Evolutionary conservation across 2,329 filamentous ascomycete species (phyloP).

Genomic region (Pseudogymnoascus sp.): DNA sequence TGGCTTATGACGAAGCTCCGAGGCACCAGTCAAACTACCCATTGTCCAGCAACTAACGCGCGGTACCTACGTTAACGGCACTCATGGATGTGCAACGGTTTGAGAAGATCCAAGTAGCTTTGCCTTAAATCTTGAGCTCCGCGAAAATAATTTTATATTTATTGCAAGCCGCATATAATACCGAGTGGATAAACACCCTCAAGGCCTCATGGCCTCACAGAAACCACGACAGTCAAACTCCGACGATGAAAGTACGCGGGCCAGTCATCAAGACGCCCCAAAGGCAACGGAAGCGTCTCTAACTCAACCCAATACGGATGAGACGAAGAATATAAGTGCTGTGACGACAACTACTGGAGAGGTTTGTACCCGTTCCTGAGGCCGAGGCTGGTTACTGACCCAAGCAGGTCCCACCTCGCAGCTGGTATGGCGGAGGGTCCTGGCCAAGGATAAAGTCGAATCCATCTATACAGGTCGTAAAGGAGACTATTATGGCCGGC

Average conservation of each 20-base stretch:
- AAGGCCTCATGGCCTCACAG: slow-evolving; percentile 2
- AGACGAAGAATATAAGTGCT: neutral
- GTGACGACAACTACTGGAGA: neutral
- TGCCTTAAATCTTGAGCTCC: neutral
- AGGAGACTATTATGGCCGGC: slow-evolving; percentile 53
- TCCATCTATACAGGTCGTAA: slow-evolving; percentile 53
- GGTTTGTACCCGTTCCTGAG: neutral
- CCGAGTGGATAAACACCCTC: slow-evolving; percentile 1
- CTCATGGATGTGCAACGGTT: neutral
- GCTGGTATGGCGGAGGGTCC: slow-evolving; percentile 52
- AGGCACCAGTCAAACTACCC: slow-evolving; percentile 4
- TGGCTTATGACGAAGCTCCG: slow-evolving; percentile 7
- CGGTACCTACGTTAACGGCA: neutral
- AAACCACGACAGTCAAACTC: slow-evolving; percentile 6
- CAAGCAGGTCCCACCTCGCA: slow-evolving; percentile 24
- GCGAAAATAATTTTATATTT: neutral
- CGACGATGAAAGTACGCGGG: neutral
- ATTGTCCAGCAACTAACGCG: slow-evolving; percentile 5
- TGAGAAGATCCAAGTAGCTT: neutral
- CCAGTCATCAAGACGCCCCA: neutral
- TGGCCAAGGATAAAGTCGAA: slow-evolving; percentile 52
- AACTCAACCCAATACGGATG: neutral
- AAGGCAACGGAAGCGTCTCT: neutral
- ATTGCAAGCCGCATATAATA: neutral
- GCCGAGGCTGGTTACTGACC: neutral